Percentiles rank a stretch among this genome's conserved stretches.
Conservation (phyloP, 495 filamentous ascomycete species). For the Acidomyces sp. region DNA sequence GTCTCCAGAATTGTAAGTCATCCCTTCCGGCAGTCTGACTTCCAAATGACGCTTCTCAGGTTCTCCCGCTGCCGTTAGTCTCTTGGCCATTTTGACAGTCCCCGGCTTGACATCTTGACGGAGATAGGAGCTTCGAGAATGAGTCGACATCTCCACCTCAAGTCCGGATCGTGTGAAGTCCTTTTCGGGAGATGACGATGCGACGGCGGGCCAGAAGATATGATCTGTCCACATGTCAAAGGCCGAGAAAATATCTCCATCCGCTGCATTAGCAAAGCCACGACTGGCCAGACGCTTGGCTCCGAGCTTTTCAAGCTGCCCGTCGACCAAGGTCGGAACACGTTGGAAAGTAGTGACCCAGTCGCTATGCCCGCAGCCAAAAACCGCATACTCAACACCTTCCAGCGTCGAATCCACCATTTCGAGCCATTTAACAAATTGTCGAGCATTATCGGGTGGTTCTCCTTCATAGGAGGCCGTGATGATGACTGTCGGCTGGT, state of each 20-base stretch:
- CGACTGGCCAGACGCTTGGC: constrained; percentile 41
- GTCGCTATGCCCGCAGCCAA: constrained; percentile 47
- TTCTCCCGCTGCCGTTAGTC: constrained; percentile 42
- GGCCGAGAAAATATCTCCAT: constrained; percentile 52
- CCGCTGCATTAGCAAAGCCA: constrained; percentile 49
- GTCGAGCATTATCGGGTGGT: constrained; percentile 57
- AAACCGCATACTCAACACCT: constrained; percentile 47
- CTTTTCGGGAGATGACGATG: constrained; percentile 29
- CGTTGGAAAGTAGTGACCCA: constrained; percentile 61
- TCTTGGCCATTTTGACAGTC: constrained; percentile 25
- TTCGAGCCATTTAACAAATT: constrained; percentile 54
- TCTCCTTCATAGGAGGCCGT: constrained; percentile 62
- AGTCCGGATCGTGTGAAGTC: constrained; percentile 22
- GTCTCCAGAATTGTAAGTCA: constrained; percentile 58
- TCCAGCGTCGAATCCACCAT: constrained; percentile 35
- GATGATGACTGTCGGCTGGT: constrained; percentile 51
- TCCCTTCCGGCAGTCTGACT: constrained; percentile 50
- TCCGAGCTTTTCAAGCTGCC: constrained; percentile 35
- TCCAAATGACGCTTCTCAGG: constrained; percentile 52
- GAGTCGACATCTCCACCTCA: constrained; percentile 44
- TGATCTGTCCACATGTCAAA: constrained; percentile 52
- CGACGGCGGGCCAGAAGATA: constrained; percentile 52
- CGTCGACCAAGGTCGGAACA: constrained; percentile 51
- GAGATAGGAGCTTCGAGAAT: constrained; percentile 44
- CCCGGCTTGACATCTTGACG: constrained; percentile 55